These are phyloP conservation scores for Claviceps humidiphila DNA, from an alignment of 2,329 filamentous ascomycete species.

Conservation along the genomic window DNA sequence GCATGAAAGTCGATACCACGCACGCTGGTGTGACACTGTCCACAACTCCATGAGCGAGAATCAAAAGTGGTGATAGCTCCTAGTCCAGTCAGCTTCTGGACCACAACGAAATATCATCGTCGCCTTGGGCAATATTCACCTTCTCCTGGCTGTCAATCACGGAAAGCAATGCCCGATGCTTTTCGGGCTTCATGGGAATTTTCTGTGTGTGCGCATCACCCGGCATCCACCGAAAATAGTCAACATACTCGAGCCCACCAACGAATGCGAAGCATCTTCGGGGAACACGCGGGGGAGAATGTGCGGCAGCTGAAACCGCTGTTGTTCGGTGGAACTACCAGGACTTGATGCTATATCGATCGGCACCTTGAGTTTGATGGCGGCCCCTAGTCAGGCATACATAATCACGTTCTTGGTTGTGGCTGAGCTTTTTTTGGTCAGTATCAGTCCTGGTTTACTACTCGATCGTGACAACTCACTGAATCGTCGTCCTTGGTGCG, in stretches of 20 bases:
- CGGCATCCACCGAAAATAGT: not conserved
- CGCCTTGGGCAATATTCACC: not conserved
- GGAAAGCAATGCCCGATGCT: not conserved
- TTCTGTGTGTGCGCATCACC: not conserved
- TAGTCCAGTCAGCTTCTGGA: not conserved
- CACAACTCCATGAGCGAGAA: not conserved
- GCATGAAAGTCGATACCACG: not conserved
- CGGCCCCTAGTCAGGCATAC: not conserved
- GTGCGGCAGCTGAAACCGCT: not conserved
- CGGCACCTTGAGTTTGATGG: too few species aligned
- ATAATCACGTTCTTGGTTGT: not conserved
- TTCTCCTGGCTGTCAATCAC: not conserved
- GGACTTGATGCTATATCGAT: not conserved
- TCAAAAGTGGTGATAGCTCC: not conserved
- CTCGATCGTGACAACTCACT: not conserved
- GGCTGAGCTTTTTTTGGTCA: not conserved
- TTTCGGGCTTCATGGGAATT: not conserved
- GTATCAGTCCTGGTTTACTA: not conserved
- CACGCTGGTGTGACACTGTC: not conserved
- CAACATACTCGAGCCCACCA: not conserved
- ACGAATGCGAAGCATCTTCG: not conserved
- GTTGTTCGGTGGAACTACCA: not conserved
- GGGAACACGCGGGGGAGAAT: not conserved
- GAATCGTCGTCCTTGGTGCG: not conserved
- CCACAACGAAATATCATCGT: not conserved